phyloP scores from a whole-genome alignment of 192 early-diverging fungal genomes.

The Podila verticillata region DNA sequence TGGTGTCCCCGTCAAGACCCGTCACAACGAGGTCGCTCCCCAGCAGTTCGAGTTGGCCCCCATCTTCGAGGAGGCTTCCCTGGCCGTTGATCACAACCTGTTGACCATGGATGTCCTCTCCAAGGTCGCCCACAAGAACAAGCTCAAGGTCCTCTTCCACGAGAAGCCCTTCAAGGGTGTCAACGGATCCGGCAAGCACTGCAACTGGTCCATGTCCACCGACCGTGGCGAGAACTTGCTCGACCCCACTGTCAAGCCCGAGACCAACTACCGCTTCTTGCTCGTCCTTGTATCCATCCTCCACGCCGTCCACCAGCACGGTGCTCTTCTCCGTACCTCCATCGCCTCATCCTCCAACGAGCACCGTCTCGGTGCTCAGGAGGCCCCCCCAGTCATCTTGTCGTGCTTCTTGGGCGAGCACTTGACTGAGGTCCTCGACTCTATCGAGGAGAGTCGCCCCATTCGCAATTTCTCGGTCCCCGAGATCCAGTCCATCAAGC shows the following conservation, averaged over 20 bases:
- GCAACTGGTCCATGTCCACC: slow-evolving; percentile 97
- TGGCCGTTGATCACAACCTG: slow-evolving; percentile 99
- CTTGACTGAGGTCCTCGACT: slow-evolving; percentile 93
- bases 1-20: slow-evolving; percentile 99
- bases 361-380: slow-evolving; percentile 98
- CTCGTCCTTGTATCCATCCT: slow-evolving; percentile 93
- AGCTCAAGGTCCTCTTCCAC: slow-evolving; percentile 97
- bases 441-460: slow-evolving; percentile 89
- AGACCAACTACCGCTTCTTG: slow-evolving; percentile 99
- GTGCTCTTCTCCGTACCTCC: slow-evolving; percentile 88
- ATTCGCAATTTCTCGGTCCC: slow-evolving; percentile 90
- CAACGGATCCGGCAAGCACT: slow-evolving; percentile 99
- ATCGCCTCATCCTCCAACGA: slow-evolving; percentile 98
- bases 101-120: slow-evolving; percentile 97
- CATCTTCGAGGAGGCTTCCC: slow-evolving; percentile 95
- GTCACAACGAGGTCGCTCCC: slow-evolving; percentile 99
- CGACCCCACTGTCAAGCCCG: slow-evolving; percentile 94
- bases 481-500: slow-evolving; percentile 90
- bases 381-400: slow-evolving; percentile 98
- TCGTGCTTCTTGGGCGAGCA: slow-evolving; percentile 98
- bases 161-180: slow-evolving; percentile 99
- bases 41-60: slow-evolving; percentile 98
- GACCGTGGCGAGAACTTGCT: slow-evolving; percentile 97
- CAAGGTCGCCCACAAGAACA: slow-evolving; percentile 97
- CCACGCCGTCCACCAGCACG: slow-evolving; percentile 92